Base-by-base conservation (phyloP, 2,329 filamentous ascomycete genomes). In the Aaosphaeria arxii region DNA sequence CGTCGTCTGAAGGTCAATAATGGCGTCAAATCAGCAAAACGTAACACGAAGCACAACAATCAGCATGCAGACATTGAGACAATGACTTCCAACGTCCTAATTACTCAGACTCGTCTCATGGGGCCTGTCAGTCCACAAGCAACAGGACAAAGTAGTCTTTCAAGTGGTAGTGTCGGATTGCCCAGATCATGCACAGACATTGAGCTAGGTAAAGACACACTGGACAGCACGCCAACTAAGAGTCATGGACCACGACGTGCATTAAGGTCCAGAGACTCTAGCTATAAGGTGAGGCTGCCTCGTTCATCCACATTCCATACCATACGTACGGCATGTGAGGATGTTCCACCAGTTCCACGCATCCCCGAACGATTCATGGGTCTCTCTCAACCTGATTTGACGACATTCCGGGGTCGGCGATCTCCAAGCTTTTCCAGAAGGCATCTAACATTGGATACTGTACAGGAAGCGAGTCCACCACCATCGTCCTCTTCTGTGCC, bases 271-370 rank as follows among this genome's bases (percentile, higher is more conserved):
- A 24, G 17, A 24, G 47, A 45, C 30, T 46, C 49, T 48, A 64
- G 58, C 42, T 52, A 60, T 52, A 59, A 69, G 65, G 66, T 68
- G 62, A 69, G 58, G 49, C 48, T 67, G 30, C 57, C 64, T 52
- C 60, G 55, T 47, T 65, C 63, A 45, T 54, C 51, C 30, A 66
- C 63, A 35, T 61, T 62, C 44, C 59, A 67, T 45, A 40, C 50
- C 50, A 45, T 65, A 54, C 53, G 50, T 48, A 47, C 36, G 46
- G 31, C 39, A 24, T 31, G 13, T 50, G 55, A 59, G 33, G 28
- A 35, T 38, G 40, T 50, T 51, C 61, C 61, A 31, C 60, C 63
- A 40, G 48, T 66, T 0, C 63, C 62, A 39, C 48, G 50, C 7
- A 58, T 66, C 7, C 62, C 63, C 11, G 45, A 56, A 11, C 39